Percentiles rank a stretch among this genome's conserved stretches.
Evolutionary conservation across 2,329 filamentous ascomycete species (phyloP).

Genomic region (Hypomyces perniciosus): DNA sequence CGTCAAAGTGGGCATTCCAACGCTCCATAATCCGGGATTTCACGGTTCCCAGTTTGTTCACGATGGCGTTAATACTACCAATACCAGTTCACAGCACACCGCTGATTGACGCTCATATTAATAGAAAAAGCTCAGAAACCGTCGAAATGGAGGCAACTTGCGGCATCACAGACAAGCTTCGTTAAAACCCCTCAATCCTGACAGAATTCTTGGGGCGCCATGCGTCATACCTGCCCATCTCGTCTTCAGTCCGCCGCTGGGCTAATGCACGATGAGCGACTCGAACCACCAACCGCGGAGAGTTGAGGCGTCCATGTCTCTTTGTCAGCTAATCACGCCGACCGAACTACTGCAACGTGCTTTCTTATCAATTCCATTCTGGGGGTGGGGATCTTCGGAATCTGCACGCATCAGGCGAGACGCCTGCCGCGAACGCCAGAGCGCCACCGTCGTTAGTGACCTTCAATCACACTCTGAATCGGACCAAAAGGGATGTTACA

Average conservation of each 20-base stretch:
- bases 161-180: too few relatives aligned
- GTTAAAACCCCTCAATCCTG: too few relatives aligned
- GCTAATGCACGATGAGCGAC: slow-evolving; percentile 11
- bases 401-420: not conserved
- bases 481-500: too few relatives aligned
- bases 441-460: too few relatives aligned
- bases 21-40: slow-evolving; percentile 7
- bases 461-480: too few relatives aligned
- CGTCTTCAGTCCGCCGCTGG: slow-evolving; percentile 7
- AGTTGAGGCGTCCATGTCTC: not conserved
- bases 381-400: slow-evolving; percentile 8
- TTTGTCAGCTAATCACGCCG: slow-evolving; percentile 8
- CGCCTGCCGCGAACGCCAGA: too few relatives aligned
- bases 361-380: slow-evolving; percentile 8
- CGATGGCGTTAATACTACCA: not conserved
- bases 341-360: not conserved
- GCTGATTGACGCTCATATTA: not conserved
- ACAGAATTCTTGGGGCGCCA: not conserved
- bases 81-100: slow-evolving; percentile 1
- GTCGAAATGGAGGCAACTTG: too few relatives aligned
- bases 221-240: slow-evolving; percentile 15
- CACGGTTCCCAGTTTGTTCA: slow-evolving; percentile 5
- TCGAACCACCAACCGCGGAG: slow-evolving; percentile 2
- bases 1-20: slow-evolving; percentile 9
- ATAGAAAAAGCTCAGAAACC: too few relatives aligned